A percentile compares a stretch with the other conserved stretches of the same genome.
These are phyloP conservation scores for Pseudozyma pruni DNA, from an alignment of 1,284 basidiomycete species.

Conservation along the genomic window DNA sequence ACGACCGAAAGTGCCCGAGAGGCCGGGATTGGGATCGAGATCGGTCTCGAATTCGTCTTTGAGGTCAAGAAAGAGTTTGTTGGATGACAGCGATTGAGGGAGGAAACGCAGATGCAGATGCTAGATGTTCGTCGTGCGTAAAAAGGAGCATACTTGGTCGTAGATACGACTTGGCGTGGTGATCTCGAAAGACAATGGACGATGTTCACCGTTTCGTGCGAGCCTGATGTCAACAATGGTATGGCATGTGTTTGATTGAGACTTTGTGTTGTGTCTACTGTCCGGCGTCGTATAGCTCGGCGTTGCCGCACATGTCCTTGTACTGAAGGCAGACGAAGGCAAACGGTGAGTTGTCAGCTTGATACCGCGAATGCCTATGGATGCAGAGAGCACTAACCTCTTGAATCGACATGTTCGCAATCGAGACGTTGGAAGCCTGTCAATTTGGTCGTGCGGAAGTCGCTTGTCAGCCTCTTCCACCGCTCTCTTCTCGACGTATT, in stretches of 20 bases:
- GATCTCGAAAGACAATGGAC: too few species aligned
- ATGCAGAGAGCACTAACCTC: slow-evolving; percentile 21
- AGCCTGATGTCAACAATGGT: too few species aligned
- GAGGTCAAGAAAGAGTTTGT: slow-evolving; percentile 37
- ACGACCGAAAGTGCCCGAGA: slow-evolving; percentile 36
- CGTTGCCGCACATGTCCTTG: slow-evolving; percentile 50
- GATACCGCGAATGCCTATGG: too few species aligned
- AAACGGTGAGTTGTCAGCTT: not conserved
- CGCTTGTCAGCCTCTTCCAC: not conserved
- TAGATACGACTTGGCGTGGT: too few species aligned
- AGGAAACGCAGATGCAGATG: too few species aligned
- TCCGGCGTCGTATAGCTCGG: slow-evolving; percentile 49
- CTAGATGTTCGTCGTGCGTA: too few species aligned
- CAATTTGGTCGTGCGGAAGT: not conserved
- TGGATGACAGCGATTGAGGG: slow-evolving; percentile 49
- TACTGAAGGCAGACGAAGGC: slow-evolving; percentile 16
- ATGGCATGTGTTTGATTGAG: slow-evolving; percentile 1
- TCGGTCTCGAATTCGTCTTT: slow-evolving; percentile 40
- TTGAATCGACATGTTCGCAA: slow-evolving; percentile 48
- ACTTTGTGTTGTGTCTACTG: slow-evolving; percentile 27
- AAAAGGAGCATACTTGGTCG: too few species aligned
- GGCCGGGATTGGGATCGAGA: slow-evolving; percentile 37
- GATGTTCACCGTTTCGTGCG: too few species aligned
- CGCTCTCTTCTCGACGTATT: too few species aligned
- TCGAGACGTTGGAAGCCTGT: slow-evolving; percentile 47